Base-by-base conservation (phyloP, 148 eudicot species). In the Tetragonia tetragonoides region DNA sequence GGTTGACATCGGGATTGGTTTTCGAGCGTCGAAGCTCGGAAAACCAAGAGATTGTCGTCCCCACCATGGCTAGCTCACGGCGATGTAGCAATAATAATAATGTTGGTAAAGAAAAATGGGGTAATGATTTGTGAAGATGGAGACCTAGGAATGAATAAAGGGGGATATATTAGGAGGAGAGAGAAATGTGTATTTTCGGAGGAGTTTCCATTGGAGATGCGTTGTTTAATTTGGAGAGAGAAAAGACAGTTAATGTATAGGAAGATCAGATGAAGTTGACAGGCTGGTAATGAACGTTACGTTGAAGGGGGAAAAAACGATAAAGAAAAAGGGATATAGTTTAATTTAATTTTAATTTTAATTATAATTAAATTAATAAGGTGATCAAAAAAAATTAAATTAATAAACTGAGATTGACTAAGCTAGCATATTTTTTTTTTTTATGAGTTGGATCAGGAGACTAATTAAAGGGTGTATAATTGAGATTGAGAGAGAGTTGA, bases 1-100 rank as follows among this genome's bases (percentile, higher is more conserved):
- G 18, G 64, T 49, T 7, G 75, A 7, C 56, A 34, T 34, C 41
- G 16, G 49, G 28, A 14, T 10, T 63, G 10, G 51, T 15, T 69
- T 82, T 78, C 0, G 40, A 10, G 54, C 57, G 79, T 5, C 75
- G 75, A 3, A 17, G 49, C 20, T 78, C 76, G 12, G 82, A 28
- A 20, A 79, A 62, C 85, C 85, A 82, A 10, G 66, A 46, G n/a
- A 73, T 23, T 54, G 70, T 68, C 39, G 70, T 68, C 39, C 75
- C 78, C n/a, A 78, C 75, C 84, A 82, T 41, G 46, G 51, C n/a
- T n/a, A n/a, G n/a, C 60, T 10, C 3, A 42, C 7, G 15, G 12
- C 15, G 0, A 3, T 61, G 23, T 10, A 3, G 0, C 9, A 44
- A 44, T 5, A 9, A 9, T 5, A 9, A 5, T 44, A 9, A 5